A percentile compares a stretch with the other conserved stretches of the same genome.
Evolutionary conservation across 768 basidiomycete species (phyloP).

Genomic region (Tephrocybe sp.): DNA sequence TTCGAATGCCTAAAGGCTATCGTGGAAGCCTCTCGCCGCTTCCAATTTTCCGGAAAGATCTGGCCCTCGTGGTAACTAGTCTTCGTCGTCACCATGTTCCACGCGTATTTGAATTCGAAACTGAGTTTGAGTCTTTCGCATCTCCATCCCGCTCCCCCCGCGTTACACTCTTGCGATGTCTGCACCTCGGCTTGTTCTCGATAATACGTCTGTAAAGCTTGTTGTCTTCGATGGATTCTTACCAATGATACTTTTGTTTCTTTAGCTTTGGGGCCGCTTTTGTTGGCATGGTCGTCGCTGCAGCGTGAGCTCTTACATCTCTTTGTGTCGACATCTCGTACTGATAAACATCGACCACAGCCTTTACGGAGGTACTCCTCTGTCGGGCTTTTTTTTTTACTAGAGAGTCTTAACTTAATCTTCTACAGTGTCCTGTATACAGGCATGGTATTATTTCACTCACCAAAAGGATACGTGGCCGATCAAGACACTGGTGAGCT

Average conservation of each 20-base stretch:
- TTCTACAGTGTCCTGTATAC: slow-evolving; percentile 49
- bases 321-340: not conserved
- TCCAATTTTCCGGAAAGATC: slow-evolving; percentile 3
- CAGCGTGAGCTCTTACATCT: slow-evolving; percentile 36
- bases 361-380: slow-evolving; percentile 46
- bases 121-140: slow-evolving; percentile 1
- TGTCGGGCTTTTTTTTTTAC: not conserved
- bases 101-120: slow-evolving; percentile 13
- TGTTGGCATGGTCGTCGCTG: slow-evolving; percentile 49
- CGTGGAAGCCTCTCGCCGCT: slow-evolving; percentile 13
- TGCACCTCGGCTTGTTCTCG: slow-evolving; percentile 12
- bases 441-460: slow-evolving; percentile 55
- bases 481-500: slow-evolving; percentile 44
- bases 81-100: slow-evolving; percentile 8
- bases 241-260: not conserved
- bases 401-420: not conserved
- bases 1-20: slow-evolving; percentile 12
- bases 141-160: slow-evolving; percentile 2
- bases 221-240: not conserved
- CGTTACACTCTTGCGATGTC: slow-evolving; percentile 11
- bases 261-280: slow-evolving; percentile 49
- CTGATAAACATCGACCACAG: slow-evolving; percentile 25
- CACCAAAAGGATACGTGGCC: slow-evolving; percentile 52
- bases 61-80: slow-evolving; percentile 6
- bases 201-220: slow-evolving; percentile 20